Evolutionary conservation across 2,329 filamentous ascomycete genomes (phyloP).

Genomic region (Penicillium aurantiogriseum): DNA sequence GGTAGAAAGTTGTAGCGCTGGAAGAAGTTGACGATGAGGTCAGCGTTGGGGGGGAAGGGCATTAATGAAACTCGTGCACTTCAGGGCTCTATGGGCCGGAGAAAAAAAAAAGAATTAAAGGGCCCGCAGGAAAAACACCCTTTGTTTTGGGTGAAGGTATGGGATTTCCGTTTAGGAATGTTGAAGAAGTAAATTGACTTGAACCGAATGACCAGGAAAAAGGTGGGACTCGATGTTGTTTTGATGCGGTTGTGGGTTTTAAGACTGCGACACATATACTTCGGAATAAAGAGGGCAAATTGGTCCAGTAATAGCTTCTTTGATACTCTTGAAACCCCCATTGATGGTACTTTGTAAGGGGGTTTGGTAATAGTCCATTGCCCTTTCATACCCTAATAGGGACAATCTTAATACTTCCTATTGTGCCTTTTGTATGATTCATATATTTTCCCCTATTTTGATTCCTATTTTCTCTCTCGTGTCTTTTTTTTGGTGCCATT

Average conservation of each 20-base stretch:
- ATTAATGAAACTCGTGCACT: slow-evolving; percentile 7
- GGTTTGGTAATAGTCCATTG: neutral
- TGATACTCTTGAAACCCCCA: neutral
- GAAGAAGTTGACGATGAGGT: slow-evolving; percentile 24
- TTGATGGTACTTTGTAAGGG: neutral
- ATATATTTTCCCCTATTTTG: neutral
- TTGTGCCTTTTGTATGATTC: neutral
- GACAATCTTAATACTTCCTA: neutral
- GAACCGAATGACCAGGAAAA: slow-evolving; percentile 1
- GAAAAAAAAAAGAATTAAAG: slow-evolving; percentile 4
- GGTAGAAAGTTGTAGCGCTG: slow-evolving; percentile 17
- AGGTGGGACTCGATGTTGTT: slow-evolving; percentile 18
- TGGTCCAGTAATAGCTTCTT: neutral
- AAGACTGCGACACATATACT: neutral
- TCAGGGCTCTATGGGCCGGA: slow-evolving; percentile 2
- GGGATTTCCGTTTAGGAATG: slow-evolving; percentile 18
- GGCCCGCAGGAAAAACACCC: slow-evolving; percentile 10
- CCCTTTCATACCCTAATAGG: neutral
- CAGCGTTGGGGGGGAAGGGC: slow-evolving; percentile 13
- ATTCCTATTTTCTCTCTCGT: neutral
- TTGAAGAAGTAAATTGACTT: slow-evolving; percentile 12
- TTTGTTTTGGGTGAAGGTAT: slow-evolving; percentile 39
- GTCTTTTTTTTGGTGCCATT: neutral
- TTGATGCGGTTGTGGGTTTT: slow-evolving; percentile 12
- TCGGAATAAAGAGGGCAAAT: neutral